Conservation (phyloP, 163 green algal species). For the Chlorella variabilis region DNA sequence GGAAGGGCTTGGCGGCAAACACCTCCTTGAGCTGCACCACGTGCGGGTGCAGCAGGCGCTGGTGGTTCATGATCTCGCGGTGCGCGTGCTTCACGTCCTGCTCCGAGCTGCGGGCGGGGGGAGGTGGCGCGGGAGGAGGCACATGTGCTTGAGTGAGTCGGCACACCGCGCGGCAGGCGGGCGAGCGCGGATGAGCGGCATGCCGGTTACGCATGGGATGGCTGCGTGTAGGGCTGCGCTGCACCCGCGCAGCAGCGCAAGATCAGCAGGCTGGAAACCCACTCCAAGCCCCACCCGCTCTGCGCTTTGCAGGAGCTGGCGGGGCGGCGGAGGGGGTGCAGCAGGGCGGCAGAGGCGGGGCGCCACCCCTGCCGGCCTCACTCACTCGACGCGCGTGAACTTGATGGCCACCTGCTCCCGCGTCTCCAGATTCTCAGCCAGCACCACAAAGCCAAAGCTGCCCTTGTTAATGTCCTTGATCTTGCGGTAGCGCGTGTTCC, state of each 20-base stretch:
- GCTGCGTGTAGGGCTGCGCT: too few relatives aligned
- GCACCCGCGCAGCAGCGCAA: too few relatives aligned
- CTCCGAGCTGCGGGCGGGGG: slow-evolving; percentile 33
- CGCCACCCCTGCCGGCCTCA: neutral
- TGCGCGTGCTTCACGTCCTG: slow-evolving; percentile 60
- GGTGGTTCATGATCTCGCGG: slow-evolving; percentile 77
- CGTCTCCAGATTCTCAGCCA: slow-evolving; percentile 46
- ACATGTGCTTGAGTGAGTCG: too few relatives aligned
- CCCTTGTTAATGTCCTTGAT: slow-evolving; percentile 57
- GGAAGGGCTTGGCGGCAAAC: slow-evolving; percentile 29
- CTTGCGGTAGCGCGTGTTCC: slow-evolving; percentile 45
- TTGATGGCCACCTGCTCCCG: slow-evolving; percentile 54
- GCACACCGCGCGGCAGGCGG: too few relatives aligned
- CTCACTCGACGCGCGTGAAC: slow-evolving; percentile 51
- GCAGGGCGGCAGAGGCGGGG: neutral
- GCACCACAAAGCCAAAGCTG: slow-evolving; percentile 55
- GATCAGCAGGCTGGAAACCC: too few relatives aligned
- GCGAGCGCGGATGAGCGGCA: too few relatives aligned
- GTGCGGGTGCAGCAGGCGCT: slow-evolving; percentile 70
- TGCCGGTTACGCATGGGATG: too few relatives aligned
- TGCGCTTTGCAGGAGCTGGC: too few relatives aligned
- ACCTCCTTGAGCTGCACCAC: slow-evolving; percentile 67
- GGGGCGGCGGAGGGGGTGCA: too few relatives aligned
- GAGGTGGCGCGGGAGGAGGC: neutral
- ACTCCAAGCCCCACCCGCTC: too few relatives aligned